Base-by-base conservation (phyloP, 1,139 yeast species). In the Candida buenavistaensis region DNA sequence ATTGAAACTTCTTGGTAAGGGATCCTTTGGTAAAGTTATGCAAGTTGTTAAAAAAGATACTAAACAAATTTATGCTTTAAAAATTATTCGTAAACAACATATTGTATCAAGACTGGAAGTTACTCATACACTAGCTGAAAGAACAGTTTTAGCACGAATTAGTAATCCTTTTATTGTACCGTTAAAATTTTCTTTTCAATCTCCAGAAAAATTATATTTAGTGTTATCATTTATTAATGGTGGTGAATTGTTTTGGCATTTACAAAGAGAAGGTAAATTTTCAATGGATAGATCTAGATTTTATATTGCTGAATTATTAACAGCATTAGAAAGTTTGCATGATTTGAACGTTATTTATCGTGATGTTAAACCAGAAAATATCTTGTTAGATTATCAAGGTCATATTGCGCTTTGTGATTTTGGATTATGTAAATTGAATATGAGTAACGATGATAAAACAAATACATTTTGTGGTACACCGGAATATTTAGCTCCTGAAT, bases 101-200 rank as follows among this genome's bases (percentile, higher is more conserved):
- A 88, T 92, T 48, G 95, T 92, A 21, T 85, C 95, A 12, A 79
- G 95, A 53, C 81, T 89, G 64, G 98, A 94, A 63, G 97, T 92
- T 16, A 88, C 92, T 9, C 98, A 94, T 59, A 94, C 98, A 0
- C 64, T 92, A 36, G 97, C 97, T 0, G 98, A 92, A 62, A 78
- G 97, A 47, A 90, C 96, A 2, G 97, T 92, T 6, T 68, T 94
- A 43, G 96, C 97, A 5, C 82, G 92, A 50, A 90, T 92, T 42
- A 83, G 83, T 48, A 87, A 90, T 53, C 98, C 98, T n/a, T 94
- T 94, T 57, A 88, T 92, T 56, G 97, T 92, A n/a, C 97, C 97
- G 6, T 71, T 92, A 46, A 92, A 92, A 63, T 92, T 92, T 62
- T 84, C 95, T 15, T 92, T 94, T 72, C 98, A 92, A 63, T 80